Base-by-base conservation (phyloP, 495 filamentous ascomycete genomes). In the Aspergillus olivimuriae region DNA sequence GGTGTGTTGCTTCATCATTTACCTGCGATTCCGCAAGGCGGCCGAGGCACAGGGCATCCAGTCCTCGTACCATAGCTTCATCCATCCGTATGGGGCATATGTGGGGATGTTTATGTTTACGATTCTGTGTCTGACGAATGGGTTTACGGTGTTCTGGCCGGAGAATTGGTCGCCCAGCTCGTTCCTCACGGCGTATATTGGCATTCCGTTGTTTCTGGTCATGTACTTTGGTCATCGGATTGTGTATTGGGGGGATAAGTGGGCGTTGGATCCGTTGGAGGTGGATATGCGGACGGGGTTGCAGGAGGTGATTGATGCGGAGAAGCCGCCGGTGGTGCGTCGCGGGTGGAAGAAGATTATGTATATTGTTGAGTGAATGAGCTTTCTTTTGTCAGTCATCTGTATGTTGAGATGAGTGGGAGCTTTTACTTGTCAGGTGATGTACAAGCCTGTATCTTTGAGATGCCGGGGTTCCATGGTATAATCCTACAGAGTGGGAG, bases 101-200 rank as follows among this genome's bases (percentile, higher is more conserved):
- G 62, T 23, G 60, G 75, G 76, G 46, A 44, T 51, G 28, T 55
- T 30, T 18, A 15, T 44, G 2, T 46, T 50, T 10, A 12, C 31
- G 6, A 14, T 78, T 23, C 53, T 80, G 18, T 58, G 56, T n/a
- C 50, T 80, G 11, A 60, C 77, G 46, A 82, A 77, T 47, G 77
- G 77, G 11, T 81, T 78, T 48, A 61, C 63, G 31, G 76, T 78
- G 31, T 81, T 81, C 48, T 75, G 74, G 48, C 68, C 73, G 0
- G 58, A 62, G 1, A 53, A 68, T 2, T 80, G 64, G 58, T 47
- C 51, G 10, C 56, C 48, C 10, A 50, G 47, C 26, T 52, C 35
- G 19, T 82, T 82, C 49, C 44, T 82, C 4, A 73, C 76, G 5
- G 58, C 74, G 0, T 82, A 81, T 47, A 68, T 81, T 41, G 75